These are phyloP conservation scores for Malania oleifera DNA, from an alignment of 164 flowering plant species.

Conservation along the genomic window DNA sequence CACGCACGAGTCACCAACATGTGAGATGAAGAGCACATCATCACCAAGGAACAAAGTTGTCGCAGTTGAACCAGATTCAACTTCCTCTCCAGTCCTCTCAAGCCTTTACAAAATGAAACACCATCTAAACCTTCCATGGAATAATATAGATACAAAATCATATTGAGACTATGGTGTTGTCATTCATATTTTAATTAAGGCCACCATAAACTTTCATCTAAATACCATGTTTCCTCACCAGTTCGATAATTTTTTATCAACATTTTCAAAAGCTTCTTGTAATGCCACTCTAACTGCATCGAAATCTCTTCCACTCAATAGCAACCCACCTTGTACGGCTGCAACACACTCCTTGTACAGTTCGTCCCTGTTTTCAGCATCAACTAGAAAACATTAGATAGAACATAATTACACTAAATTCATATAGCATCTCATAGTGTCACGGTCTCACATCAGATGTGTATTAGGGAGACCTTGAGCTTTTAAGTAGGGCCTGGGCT, in stretches of 20 bases:
- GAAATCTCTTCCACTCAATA: conserved; percentile 24
- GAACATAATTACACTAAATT: no score
- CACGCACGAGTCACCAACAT: conserved; percentile 85
- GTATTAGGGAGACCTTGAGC: no score
- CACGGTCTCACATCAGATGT: no score
- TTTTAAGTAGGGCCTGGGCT: no score
- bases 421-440: no score
- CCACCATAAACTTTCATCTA: not conserved
- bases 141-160: conserved; percentile 17
- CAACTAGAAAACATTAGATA: no score
- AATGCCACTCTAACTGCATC: conserved; percentile 49
- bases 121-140: conserved; percentile 20
- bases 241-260: conserved; percentile 63
- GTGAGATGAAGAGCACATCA: conserved; percentile 61
- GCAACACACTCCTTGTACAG: conserved; percentile 51
- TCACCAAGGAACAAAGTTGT: conserved; percentile 66
- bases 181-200: not conserved
- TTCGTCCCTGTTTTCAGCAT: conserved; percentile 85
- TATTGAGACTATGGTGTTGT: not conserved
- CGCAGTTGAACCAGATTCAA: conserved; percentile 90
- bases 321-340: not conserved
- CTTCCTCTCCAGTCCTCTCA: conserved; percentile 52
- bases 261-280: conserved; percentile 57
- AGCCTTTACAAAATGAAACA: conserved; percentile 65
- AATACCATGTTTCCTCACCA: conserved; percentile 36